Conservation (phyloP, 148 eudicot genomes). For the Drosera capensis region DNA sequence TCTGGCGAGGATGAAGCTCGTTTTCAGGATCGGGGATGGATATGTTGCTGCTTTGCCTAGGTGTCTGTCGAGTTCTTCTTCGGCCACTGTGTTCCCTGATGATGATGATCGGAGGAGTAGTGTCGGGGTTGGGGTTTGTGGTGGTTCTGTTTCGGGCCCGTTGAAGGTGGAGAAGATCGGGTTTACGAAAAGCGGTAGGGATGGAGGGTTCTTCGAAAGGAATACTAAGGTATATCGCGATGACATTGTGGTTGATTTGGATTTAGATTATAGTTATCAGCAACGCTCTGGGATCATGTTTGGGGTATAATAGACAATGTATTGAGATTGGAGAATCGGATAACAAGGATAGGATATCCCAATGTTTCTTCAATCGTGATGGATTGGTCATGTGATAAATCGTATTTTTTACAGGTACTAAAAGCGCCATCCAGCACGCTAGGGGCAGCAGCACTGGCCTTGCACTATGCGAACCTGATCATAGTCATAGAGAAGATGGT, state of each 20-base stretch:
- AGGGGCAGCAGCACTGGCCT: conserved; percentile 59
- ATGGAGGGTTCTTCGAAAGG: conserved; percentile 34
- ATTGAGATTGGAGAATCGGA: no score
- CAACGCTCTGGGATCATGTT: neutral
- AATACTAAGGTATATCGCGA: conserved; percentile 31
- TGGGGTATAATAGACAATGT: neutral
- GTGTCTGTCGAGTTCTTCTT: conserved; percentile 50
- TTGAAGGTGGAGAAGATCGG: conserved; percentile 1
- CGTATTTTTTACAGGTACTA: conserved; percentile 5
- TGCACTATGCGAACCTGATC: conserved; percentile 81
- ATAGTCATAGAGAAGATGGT: conserved; percentile 80
- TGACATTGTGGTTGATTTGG: neutral
- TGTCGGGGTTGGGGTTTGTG: neutral
- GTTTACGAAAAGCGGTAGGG: neutral
- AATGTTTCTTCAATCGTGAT: neutral
- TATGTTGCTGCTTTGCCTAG: conserved; percentile 37
- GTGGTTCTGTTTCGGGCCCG: conserved; percentile 28
- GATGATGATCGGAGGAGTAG: conserved; percentile 9
- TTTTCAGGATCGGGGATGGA: conserved; percentile 39
- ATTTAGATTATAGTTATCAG: no score
- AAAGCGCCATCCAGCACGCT: conserved; percentile 42
- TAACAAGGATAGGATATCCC: neutral
- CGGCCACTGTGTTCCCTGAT: conserved; percentile 60
- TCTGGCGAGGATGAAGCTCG: conserved; percentile 58
- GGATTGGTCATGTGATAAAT: neutral